Conservation (phyloP, 1,139 yeast species). For the Diutina mesorugosa region DNA sequence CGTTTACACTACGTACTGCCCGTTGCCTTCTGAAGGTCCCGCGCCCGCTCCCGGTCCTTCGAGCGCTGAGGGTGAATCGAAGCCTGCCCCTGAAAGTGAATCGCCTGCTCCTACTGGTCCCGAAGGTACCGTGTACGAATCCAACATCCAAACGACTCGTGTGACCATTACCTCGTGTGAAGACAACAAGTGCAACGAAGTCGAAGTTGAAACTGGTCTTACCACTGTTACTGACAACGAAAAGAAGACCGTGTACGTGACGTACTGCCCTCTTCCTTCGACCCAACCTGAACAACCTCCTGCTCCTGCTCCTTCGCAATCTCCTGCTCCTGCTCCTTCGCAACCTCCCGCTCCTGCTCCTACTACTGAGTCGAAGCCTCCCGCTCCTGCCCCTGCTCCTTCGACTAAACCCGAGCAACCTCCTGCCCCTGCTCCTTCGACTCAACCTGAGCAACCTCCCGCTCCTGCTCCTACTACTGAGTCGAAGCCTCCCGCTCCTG, state of each 20-base stretch:
- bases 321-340: slow-evolving; percentile 11
- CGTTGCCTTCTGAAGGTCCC: slow-evolving; percentile 1
- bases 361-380: too few relatives aligned
- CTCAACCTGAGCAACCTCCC: slow-evolving; percentile 2
- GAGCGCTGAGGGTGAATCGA: slow-evolving; percentile 4
- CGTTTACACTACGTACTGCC: slow-evolving; percentile 1
- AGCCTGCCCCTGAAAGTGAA: neutral
- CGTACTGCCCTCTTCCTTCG: slow-evolving; percentile 4
- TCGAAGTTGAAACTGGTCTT: slow-evolving; percentile 5
- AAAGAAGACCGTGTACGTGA: slow-evolving; percentile 2
- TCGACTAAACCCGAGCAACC: slow-evolving; percentile 3
- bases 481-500: slow-evolving; percentile 3
- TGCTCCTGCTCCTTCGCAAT: neutral
- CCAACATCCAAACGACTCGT: neutral
- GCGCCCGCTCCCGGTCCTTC: slow-evolving; percentile 6
- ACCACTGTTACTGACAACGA: slow-evolving; percentile 6
- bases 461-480: slow-evolving; percentile 2
- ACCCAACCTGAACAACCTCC: slow-evolving; percentile 4
- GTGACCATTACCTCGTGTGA: neutral
- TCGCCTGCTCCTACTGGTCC: slow-evolving; percentile 4
- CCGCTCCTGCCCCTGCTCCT: neutral
- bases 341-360: neutral
- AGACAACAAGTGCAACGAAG: neutral
- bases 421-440: slow-evolving; percentile 4
- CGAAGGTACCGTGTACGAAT: neutral